These are phyloP conservation scores for Euclidium syriacum DNA, from an alignment of 345 rosid genomes.

Conservation along the genomic window DNA sequence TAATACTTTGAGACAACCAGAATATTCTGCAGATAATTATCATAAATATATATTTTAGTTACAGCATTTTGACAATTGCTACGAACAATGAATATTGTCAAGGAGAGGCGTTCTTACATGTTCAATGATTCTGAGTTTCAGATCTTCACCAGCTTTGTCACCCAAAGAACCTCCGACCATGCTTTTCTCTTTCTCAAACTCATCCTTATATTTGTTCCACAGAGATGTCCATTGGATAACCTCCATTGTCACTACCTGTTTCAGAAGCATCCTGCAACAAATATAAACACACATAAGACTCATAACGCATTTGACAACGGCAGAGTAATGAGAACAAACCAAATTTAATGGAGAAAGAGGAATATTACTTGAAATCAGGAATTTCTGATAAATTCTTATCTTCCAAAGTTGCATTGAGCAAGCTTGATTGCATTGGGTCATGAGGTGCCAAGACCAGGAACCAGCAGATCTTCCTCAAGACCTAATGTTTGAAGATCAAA, in stretches of 20 bases:
- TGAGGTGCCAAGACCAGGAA: slow-evolving; percentile 78
- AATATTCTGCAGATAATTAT: slow-evolving; percentile 83
- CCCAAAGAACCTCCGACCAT: slow-evolving; percentile 85
- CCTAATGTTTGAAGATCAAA: slow-evolving; percentile 34
- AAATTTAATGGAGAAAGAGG: not conserved
- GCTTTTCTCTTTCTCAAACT: slow-evolving; percentile 80
- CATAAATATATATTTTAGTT: not conserved
- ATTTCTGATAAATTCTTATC: slow-evolving; percentile 77
- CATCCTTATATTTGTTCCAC: slow-evolving; percentile 77
- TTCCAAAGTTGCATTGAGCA: slow-evolving; percentile 75
- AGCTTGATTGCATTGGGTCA: slow-evolving; percentile 91
- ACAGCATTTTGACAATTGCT: not conserved
- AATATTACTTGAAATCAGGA: slow-evolving; percentile 66
- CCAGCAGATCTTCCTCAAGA: slow-evolving; percentile 88
- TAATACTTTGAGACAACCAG: slow-evolving; percentile 95
- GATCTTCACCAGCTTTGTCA: slow-evolving; percentile 92
- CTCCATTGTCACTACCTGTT: slow-evolving; percentile 95
- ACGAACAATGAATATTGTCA: not conserved
- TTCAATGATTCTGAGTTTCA: slow-evolving; percentile 86
- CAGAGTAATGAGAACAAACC: not conserved
- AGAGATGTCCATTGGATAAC: slow-evolving; percentile 95
- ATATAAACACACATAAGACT: not conserved
- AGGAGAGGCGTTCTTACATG: slow-evolving; percentile 53
- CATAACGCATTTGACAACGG: not conserved
- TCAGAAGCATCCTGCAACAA: slow-evolving; percentile 57